Evolutionary conservation across 139 green algal species (phyloP), one percentile per base, ranked within the genome.

Genomic region (Chlamydomonas schloesseri): DNA sequence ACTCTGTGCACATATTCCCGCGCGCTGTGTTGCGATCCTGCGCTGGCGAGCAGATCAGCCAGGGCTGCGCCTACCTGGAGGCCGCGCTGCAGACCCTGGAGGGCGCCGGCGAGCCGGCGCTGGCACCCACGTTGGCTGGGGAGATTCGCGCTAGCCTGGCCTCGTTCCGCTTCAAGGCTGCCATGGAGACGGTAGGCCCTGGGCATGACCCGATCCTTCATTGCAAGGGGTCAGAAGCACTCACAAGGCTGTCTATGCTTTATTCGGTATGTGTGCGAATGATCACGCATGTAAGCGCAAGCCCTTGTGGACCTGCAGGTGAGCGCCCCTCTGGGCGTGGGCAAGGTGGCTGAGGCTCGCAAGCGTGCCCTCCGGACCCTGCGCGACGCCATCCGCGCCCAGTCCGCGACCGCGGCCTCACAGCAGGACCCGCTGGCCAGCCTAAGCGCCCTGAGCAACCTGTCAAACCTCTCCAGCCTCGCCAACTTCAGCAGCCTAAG

Each of bases 21-120:
- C n/a, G n/a, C n/a, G n/a, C n/a, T n/a, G n/a, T n/a, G n/a, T n/a
- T n/a, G n/a, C 6, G 42, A 8, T 8, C 42, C 8, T 50, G 6
- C 42, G 8, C 8, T 50, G 42, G 10, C 37, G 23, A 5, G 47
- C 79, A 77, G 50, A 9, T 85, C 10, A 23, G 4, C 28, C 65
- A 69, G 67, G 67, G 64, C 47, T 77, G 65, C 68, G 28, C 29
- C 31, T 85, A 85, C 53, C 81, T 97, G 83, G 91, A 95, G 74
- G 94, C 94, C 53, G 94, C 94, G 14, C 71, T 94, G 55, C 47
- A 84, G 47, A 78, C 91, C 23, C 89, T 97, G 26, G 42, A 82
- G 10, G 50, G 88, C 31, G 84, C 78, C 5, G 89, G 87, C 0
- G 53, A 64, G 23, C 76, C 75, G 0, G 34, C 79, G 24, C 70